These are phyloP conservation scores for Linum lewisii DNA, from an alignment of 345 rosid species.

Conservation along the genomic window DNA sequence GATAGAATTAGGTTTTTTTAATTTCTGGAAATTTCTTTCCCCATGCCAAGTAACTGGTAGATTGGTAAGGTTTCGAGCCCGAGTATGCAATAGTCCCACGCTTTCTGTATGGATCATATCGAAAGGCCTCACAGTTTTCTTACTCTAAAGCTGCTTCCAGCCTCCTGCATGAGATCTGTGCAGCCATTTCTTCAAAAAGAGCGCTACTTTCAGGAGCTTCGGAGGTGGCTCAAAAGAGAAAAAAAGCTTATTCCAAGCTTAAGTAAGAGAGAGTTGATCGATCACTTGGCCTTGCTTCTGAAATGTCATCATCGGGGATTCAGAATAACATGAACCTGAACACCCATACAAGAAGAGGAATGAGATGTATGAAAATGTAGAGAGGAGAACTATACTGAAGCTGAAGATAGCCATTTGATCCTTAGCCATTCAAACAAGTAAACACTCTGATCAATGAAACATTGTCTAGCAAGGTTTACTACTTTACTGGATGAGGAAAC, in stretches of 20 bases:
- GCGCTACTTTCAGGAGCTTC: constrained; percentile 54
- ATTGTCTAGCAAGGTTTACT: not conserved
- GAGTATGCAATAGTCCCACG: constrained; percentile 74
- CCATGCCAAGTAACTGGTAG: constrained; percentile 85
- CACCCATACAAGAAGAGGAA: constrained; percentile 42
- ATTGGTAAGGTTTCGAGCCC: constrained; percentile 52
- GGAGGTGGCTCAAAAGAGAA: constrained; percentile 32
- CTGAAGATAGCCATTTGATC: constrained; percentile 29
- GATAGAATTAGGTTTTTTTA: too few species aligned
- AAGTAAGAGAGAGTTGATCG: constrained; percentile 46
- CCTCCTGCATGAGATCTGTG: constrained; percentile 76
- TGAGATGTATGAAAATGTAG: constrained; percentile 45
- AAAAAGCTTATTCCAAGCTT: constrained; percentile 68
- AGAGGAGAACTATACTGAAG: constrained; percentile 30
- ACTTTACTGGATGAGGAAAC: not conserved
- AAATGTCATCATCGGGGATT: constrained; percentile 15
- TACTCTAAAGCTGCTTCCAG: constrained; percentile 58
- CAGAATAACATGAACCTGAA: constrained; percentile 32
- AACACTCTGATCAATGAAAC: constrained; percentile 3
- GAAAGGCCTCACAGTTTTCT: constrained; percentile 63
- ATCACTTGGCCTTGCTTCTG: constrained; percentile 29
- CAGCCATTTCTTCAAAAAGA: constrained; percentile 89
- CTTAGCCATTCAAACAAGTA: constrained; percentile 43
- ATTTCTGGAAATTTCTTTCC: too few species aligned
- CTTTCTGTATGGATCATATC: constrained; percentile 86